Evolutionary conservation across 257 asterid species (phyloP).

Genomic region (Capsicum chinense): DNA sequence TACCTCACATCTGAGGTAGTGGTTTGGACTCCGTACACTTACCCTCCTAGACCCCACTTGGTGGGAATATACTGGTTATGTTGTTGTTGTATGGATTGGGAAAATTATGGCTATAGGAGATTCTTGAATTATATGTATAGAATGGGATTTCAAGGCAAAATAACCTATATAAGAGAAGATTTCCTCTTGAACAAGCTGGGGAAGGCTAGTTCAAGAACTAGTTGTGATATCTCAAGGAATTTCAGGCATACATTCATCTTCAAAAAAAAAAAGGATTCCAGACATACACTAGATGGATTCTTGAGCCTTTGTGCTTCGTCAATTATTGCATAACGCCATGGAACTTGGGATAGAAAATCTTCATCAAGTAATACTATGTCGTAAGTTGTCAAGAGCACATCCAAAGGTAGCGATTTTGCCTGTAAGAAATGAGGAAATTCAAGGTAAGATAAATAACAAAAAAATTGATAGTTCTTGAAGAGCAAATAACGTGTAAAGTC

Average conservation of each 20-base stretch:
- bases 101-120: not conserved
- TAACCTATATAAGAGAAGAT: not conserved
- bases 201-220: not conserved
- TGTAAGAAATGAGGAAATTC: conserved; percentile 42
- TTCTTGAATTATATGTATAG: not conserved
- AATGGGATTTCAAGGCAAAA: conserved; percentile 7
- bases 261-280: not conserved
- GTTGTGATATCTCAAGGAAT: conserved; percentile 17
- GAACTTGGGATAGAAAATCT: conserved; percentile 87
- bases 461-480: conserved; percentile 14
- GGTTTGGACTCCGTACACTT: too few species aligned
- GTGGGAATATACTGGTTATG: too few species aligned
- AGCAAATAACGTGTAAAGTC: not conserved
- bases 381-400: conserved; percentile 85
- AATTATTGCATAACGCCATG: conserved; percentile 83
- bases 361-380: conserved; percentile 86
- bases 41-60: too few species aligned
- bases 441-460: conserved; percentile 14
- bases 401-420: conserved; percentile 72
- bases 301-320: conserved; percentile 98
- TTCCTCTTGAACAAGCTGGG: not conserved
- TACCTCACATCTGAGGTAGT: too few species aligned
- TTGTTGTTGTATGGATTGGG: not conserved
- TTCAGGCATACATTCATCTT: conserved; percentile 57
- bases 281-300: conserved; percentile 83